Percentiles rank a stretch among this genome's conserved stretches.
Conservation (phyloP, 2,329 filamentous ascomycete genomes). For the Penicillium griseofulvum region DNA sequence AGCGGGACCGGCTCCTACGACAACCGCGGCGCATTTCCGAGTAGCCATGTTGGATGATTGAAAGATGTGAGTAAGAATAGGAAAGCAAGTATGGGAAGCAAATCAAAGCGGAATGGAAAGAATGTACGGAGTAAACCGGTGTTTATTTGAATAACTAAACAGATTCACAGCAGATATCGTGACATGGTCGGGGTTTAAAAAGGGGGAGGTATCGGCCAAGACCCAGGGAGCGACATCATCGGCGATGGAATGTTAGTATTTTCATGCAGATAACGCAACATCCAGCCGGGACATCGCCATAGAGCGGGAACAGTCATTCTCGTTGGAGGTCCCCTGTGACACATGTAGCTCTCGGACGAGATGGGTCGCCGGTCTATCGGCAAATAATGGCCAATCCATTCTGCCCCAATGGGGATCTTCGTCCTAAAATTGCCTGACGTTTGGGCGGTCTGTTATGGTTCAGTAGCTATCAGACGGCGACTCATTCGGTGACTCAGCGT, state of each 20-base stretch:
- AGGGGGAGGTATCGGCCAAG: conserved; percentile 13
- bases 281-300: conserved; percentile 21
- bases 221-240: conserved; percentile 10
- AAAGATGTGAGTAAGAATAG: background rate
- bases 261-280: conserved; percentile 26
- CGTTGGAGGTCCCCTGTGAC: background rate
- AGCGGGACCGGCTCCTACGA: conserved; percentile 59
- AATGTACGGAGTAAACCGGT: background rate
- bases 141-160: conserved; percentile 19
- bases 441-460: background rate
- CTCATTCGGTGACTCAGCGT: background rate
- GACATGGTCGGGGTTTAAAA: conserved; percentile 5
- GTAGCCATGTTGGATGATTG: conserved; percentile 23
- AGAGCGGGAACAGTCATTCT: conserved; percentile 1
- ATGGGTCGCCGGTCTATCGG: conserved; percentile 1
- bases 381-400: background rate
- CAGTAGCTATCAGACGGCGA: background rate
- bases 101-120: background rate
- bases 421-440: background rate
- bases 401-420: background rate
- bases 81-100: background rate
- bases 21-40: conserved; percentile 52
- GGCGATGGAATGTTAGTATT: conserved; percentile 17
- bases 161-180: conserved; percentile 2
- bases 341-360: conserved; percentile 3